A percentile compares a stretch with the other conserved stretches of the same genome.
phyloP scores from a whole-genome alignment of 2,329 filamentous ascomycete species.

The Trichophyton verrucosum region DNA sequence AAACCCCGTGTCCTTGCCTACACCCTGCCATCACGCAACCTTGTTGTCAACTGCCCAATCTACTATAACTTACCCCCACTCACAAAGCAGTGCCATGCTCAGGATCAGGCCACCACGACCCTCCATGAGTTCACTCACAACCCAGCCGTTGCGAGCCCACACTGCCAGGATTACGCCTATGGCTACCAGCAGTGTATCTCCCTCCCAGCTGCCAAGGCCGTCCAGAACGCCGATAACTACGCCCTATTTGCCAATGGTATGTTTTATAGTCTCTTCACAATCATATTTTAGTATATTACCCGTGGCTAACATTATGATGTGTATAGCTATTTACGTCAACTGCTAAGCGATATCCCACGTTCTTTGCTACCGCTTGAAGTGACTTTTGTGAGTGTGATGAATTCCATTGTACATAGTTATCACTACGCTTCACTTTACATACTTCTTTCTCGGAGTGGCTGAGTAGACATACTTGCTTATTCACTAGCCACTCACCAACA shows the following conservation, averaged over 20 bases:
- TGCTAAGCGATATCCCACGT: not conserved
- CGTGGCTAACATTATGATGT: not conserved
- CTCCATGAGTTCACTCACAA: constrained; percentile 56
- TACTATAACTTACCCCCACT: constrained; percentile 44
- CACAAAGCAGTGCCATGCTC: constrained; percentile 44
- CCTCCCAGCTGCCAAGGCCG: constrained; percentile 39
- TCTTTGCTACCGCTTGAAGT: not conserved
- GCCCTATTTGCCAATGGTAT: constrained; percentile 41
- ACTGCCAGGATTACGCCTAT: constrained; percentile 48
- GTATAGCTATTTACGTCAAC: constrained; percentile 1
- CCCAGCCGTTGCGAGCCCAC: constrained; percentile 40
- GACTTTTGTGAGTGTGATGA: not conserved
- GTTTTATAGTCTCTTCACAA: constrained; percentile 7
- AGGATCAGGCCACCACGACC: constrained; percentile 54
- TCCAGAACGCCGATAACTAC: constrained; percentile 55
- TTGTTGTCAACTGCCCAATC: constrained; percentile 51
- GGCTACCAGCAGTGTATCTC: constrained; percentile 41
- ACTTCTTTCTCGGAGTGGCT: not conserved
- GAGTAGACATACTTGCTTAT: not conserved
- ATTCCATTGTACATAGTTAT: not conserved
- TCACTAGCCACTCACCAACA: not conserved
- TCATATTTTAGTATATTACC: not conserved
- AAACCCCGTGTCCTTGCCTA: constrained; percentile 46
- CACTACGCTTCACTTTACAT: not conserved
- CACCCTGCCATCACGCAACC: constrained; percentile 42